phyloP scores from a whole-genome alignment of 2,329 filamentous ascomycete genomes.

The Trichoderma atrobrunneum region DNA sequence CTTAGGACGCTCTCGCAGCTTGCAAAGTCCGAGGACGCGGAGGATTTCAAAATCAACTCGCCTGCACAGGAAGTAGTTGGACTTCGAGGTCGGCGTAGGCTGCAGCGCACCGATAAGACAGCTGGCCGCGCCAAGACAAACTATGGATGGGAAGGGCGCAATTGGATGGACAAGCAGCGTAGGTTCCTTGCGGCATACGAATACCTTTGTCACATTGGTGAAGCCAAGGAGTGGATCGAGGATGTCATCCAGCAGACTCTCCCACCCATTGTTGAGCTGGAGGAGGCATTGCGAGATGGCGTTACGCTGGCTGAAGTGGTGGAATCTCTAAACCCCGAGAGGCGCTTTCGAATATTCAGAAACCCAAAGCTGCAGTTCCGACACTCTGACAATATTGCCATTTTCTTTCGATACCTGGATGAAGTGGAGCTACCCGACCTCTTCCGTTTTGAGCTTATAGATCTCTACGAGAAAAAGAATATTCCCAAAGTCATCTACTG shows the following conservation, averaged over 20 bases:
- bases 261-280: conserved; percentile 87
- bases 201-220: conserved; percentile 97
- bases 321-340: conserved; percentile 77
- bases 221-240: conserved; percentile 99
- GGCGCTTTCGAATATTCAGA: conserved; percentile 77
- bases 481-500: conserved; percentile 99
- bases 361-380: conserved; percentile 84
- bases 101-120: conserved; percentile 68
- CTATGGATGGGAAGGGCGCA: conserved; percentile 76
- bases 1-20: conserved; percentile 82
- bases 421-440: conserved; percentile 91
- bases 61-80: conserved; percentile 84
- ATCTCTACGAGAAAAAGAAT: conserved; percentile 99
- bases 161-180: conserved; percentile 99
- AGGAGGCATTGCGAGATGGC: conserved; percentile 88
- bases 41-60: conserved; percentile 77
- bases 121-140: conserved; percentile 47
- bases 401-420: conserved; percentile 91
- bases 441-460: conserved; percentile 94
- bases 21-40: conserved; percentile 69
- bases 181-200: conserved; percentile 97
- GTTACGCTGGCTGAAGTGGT: conserved; percentile 94
- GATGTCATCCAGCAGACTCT: conserved; percentile 80
- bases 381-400: conserved; percentile 96
- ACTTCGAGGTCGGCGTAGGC: conserved; percentile 74